Base-by-base conservation (phyloP, 306 rosid genomes). In the Lathyrus sativus region DNA sequence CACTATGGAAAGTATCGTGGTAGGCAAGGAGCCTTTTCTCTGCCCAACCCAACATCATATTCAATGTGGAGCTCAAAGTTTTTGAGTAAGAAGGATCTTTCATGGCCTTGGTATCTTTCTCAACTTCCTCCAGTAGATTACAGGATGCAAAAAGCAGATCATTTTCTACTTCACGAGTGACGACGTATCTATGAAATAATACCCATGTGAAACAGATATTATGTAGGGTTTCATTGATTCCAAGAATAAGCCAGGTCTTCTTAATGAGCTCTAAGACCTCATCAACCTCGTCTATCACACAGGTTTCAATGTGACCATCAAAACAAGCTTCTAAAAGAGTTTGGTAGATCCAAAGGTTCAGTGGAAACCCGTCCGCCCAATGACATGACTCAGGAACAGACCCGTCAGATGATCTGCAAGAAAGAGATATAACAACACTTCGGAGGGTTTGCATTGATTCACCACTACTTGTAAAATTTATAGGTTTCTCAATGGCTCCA, bases 281-380 rank as follows among this genome's bases (percentile, higher is more conserved):
- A 80, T 93, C 99, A 78, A 86, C 81, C 86, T 90, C 99, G 84
- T 90, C 97, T 54, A 93, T 84, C 46, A 93, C 86, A 37, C 83
- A 74, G 8, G 83, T 81, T 71, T 84, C 86, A 28, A 85, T 91
- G 78, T 81, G 83, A 55, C 78, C 75, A 79, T 90, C 99, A 78
- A 93, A 93, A 79, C 97, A 93, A 19, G 91, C 86, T 74, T 88
- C 96, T 73, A 93, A 77, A 63, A 93, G 91, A 63, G 86, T 70
- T 79, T 88, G 96, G 76, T 93, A 93, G 65, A 90, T 90, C 89
- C 89, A 83, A 50, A 93, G 87, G 77, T 93, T 93, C 85, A 93
- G 68, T 2, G 97, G 99, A 80, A 79, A 79, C 71, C 99, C 99
- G 71, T 93, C 99, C 18, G 96, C 97, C 99, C 99, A 93, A 76